Evolutionary conservation across 2,329 filamentous ascomycete species (phyloP).

Genomic region (Aspergillus sp.): DNA sequence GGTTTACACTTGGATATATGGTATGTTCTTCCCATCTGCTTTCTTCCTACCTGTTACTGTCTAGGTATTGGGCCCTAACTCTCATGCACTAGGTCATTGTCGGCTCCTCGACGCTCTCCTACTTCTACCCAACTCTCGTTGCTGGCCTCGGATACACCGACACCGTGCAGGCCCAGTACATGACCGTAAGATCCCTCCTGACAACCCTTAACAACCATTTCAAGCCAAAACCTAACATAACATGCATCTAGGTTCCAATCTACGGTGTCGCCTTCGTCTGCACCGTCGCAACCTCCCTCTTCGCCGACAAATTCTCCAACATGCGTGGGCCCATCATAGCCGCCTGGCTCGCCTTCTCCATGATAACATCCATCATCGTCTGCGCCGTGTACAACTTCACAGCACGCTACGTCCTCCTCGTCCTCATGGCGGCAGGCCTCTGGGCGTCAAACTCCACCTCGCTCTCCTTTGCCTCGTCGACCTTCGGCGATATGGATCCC

Average conservation of each 20-base stretch:
- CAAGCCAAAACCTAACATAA: background rate
- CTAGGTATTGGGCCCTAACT: too few relatives aligned
- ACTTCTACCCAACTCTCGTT: slow-evolving; percentile 7
- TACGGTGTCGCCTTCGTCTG: slow-evolving; percentile 6
- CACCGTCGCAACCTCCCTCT: background rate
- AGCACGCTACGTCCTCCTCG: slow-evolving; percentile 1
- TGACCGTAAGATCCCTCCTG: background rate
- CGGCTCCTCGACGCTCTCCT: slow-evolving; percentile 5
- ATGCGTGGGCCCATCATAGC: background rate
- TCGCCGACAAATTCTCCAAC: background rate
- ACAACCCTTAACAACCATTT: background rate
- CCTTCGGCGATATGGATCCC: background rate
- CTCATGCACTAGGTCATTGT: slow-evolving; percentile 1
- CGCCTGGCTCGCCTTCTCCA: background rate
- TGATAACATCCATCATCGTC: background rate
- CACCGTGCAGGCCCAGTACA: background rate
- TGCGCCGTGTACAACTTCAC: background rate
- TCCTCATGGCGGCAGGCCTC: slow-evolving; percentile 7
- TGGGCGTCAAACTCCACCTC: slow-evolving; percentile 2
- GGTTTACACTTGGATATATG: background rate
- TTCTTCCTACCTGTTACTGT: background rate
- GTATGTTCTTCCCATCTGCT: background rate
- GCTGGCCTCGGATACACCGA: background rate
- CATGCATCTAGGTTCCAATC: background rate
- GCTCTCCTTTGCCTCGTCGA: background rate